Percentiles rank a stretch among this genome's conserved stretches.
These are phyloP conservation scores for Oxyria digyna DNA, from an alignment of 148 eudicot genomes.

Conservation along the genomic window DNA sequence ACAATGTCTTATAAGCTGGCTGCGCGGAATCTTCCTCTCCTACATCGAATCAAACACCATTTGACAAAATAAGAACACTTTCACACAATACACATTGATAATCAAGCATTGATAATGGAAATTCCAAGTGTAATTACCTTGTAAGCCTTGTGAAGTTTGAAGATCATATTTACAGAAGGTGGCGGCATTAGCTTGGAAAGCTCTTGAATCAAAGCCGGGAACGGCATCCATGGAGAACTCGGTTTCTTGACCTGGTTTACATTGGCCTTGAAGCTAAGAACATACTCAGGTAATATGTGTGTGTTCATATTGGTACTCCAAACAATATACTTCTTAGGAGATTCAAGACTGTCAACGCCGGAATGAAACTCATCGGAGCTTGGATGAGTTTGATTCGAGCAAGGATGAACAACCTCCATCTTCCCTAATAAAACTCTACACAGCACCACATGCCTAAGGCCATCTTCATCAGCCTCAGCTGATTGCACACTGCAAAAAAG, in stretches of 20 bases:
- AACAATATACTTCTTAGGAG: conserved; percentile 39
- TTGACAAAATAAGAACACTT: neutral
- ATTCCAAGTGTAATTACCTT: conserved; percentile 16
- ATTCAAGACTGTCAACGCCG: conserved; percentile 29
- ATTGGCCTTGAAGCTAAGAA: conserved; percentile 38
- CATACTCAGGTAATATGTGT: conserved; percentile 61
- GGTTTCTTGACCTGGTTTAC: conserved; percentile 13
- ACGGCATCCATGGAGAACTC: conserved; percentile 38
- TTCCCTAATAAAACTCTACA: conserved; percentile 58
- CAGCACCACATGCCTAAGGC: conserved; percentile 42
- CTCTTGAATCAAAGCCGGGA: conserved; percentile 20
- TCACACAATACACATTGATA: neutral
- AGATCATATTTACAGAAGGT: conserved; percentile 18
- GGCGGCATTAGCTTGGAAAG: conserved; percentile 18
- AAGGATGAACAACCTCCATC: conserved; percentile 23
- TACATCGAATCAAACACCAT: conserved; percentile 13
- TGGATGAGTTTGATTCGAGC: conserved; percentile 32
- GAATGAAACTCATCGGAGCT: conserved; percentile 43
- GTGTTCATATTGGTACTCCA: conserved; percentile 59
- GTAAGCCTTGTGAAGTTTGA: conserved; percentile 27
- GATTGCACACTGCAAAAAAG: conserved; percentile 35
- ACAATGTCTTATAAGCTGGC: conserved; percentile 24
- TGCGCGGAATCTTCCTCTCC: conserved; percentile 41
- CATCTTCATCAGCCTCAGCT: conserved; percentile 40
- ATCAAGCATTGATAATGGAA: neutral